Evolutionary conservation across 495 filamentous ascomycete species (phyloP).

Genomic region (Achaetomiella virescens): DNA sequence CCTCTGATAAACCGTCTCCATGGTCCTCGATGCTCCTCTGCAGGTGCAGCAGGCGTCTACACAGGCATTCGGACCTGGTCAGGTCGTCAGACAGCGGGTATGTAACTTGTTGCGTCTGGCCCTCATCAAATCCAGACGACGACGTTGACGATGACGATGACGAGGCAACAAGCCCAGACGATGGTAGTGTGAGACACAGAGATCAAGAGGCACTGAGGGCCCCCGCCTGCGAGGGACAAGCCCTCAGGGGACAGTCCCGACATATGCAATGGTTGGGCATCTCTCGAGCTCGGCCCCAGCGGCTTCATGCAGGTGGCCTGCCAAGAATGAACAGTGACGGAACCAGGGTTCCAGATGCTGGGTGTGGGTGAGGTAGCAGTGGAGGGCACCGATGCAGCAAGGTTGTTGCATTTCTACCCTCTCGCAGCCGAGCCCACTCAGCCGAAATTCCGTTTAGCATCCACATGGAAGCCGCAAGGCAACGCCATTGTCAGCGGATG

Average conservation of each 20-base stretch:
- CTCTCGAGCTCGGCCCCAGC: neutral
- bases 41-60: neutral
- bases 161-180: too few species aligned
- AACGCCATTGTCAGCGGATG: neutral
- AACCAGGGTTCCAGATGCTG: too few species aligned
- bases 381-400: too few species aligned
- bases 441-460: neutral
- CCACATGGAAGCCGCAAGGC: neutral
- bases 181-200: too few species aligned
- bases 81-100: neutral
- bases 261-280: neutral
- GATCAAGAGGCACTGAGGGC: neutral
- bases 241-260: neutral
- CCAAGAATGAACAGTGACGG: too few species aligned
- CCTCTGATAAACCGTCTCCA: constrained; percentile 1
- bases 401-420: neutral
- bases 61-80: neutral
- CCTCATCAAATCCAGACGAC: neutral
- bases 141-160: too few species aligned
- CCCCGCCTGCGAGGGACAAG: neutral
- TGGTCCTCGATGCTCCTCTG: neutral
- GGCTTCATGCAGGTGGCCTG: too few species aligned
- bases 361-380: too few species aligned
- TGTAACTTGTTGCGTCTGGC: neutral
- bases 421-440: neutral